These are phyloP conservation scores for Verticillium tricorpus DNA, from an alignment of 2,329 filamentous ascomycete species.

Conservation along the genomic window DNA sequence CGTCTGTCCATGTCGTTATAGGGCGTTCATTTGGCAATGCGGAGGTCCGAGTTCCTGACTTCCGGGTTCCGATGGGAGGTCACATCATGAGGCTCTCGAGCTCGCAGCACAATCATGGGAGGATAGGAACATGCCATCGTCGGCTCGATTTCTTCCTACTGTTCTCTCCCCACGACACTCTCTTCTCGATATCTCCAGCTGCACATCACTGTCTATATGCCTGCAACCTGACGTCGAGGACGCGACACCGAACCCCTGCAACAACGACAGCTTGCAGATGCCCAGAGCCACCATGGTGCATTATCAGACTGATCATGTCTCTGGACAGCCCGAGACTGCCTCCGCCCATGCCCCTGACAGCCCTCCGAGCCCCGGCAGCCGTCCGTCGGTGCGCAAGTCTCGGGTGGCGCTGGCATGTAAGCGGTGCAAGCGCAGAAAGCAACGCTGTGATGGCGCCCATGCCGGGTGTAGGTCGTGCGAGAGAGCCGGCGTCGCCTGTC, in stretches of 20 bases:
- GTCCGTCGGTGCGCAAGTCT: slow-evolving; percentile 10
- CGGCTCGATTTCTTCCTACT: slow-evolving; percentile 8
- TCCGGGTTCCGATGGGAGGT: background rate
- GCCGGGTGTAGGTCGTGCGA: slow-evolving; percentile 19
- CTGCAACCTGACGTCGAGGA: background rate
- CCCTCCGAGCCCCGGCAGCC: slow-evolving; percentile 5
- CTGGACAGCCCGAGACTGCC: background rate
- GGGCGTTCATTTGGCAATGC: background rate
- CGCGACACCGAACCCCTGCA: background rate
- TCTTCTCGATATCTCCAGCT: background rate
- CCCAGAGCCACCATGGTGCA: background rate
- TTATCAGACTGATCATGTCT: slow-evolving; percentile 1
- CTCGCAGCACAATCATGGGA: background rate
- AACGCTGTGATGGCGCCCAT: slow-evolving; percentile 20
- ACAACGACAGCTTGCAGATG: background rate
- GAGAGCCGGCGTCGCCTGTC: slow-evolving; percentile 13
- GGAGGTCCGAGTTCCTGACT: background rate
- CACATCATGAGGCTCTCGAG: too few species aligned
- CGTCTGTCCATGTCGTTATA: background rate
- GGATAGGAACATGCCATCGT: background rate
- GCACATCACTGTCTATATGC: background rate
- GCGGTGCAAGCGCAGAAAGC: slow-evolving; percentile 20
- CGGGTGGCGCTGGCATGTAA: slow-evolving; percentile 19
- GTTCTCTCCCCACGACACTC: background rate
- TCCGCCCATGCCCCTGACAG: slow-evolving; percentile 1